Evolutionary conservation across 169 alveolate genomes (phyloP).

Genomic region (Babesia caballi): DNA sequence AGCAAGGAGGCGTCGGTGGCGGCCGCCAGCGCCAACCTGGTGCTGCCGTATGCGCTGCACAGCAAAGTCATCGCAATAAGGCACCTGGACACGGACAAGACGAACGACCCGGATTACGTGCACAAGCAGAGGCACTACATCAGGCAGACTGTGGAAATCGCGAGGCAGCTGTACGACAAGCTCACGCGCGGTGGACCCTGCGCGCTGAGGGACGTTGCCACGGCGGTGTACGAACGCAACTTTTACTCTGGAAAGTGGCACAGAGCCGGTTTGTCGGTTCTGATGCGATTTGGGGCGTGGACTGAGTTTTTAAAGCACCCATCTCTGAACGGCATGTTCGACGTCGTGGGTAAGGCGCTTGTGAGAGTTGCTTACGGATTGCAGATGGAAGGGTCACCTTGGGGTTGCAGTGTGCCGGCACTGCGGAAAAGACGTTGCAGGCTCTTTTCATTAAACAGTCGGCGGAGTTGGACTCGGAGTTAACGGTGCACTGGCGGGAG

Average conservation of each 20-base stretch:
- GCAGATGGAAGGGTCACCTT: slow-evolving; percentile 47
- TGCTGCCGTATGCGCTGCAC: slow-evolving; percentile 38
- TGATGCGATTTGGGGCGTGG: slow-evolving; percentile 70
- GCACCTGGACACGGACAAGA: slow-evolving; percentile 74
- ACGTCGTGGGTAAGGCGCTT: slow-evolving; percentile 16
- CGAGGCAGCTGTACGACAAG: slow-evolving; percentile 65
- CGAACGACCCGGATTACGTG: slow-evolving; percentile 73
- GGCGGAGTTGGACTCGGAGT: slow-evolving; percentile 6
- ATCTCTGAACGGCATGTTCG: slow-evolving; percentile 38
- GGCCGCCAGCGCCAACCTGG: slow-evolving; percentile 46
- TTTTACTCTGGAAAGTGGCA: slow-evolving; percentile 69
- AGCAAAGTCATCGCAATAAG: slow-evolving; percentile 72
- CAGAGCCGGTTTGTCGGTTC: slow-evolving; percentile 69
- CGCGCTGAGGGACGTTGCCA: slow-evolving; percentile 44
- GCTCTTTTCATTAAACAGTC: slow-evolving; percentile 3
- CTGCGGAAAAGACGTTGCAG: slow-evolving; percentile 12
- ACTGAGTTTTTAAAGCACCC: slow-evolving; percentile 31
- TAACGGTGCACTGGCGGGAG: slow-evolving; percentile 54
- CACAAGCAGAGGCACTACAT: slow-evolving; percentile 72
- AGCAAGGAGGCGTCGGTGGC: slow-evolving; percentile 65
- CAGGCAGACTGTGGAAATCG: slow-evolving; percentile 58
- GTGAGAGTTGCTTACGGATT: not conserved
- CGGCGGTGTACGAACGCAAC: slow-evolving; percentile 66
- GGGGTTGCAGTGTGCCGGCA: slow-evolving; percentile 23
- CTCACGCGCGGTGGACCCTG: slow-evolving; percentile 50